A percentile compares a stretch with the other conserved stretches of the same genome.
These are phyloP conservation scores for Pichia scutulata DNA, from an alignment of 805 yeast genomes.

Conservation along the genomic window DNA sequence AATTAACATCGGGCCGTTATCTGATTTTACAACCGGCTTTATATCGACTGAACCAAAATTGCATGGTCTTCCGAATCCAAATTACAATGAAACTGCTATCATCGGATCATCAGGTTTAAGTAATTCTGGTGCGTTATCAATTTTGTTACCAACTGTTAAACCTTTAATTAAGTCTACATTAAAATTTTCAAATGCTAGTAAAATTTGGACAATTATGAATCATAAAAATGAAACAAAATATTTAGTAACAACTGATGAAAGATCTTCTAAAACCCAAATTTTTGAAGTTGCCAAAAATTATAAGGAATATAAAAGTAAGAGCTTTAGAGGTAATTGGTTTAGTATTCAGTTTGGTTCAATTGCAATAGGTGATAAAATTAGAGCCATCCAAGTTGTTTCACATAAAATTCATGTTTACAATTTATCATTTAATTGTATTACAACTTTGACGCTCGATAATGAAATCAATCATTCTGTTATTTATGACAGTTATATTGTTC, in stretches of 20 bases:
- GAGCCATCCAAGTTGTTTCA: constrained; percentile 69
- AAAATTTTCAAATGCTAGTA: constrained; percentile 62
- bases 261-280: constrained; percentile 57
- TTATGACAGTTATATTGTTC: constrained; percentile 53
- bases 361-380: constrained; percentile 31
- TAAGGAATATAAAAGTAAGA: constrained; percentile 51
- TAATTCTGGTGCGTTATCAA: constrained; percentile 44
- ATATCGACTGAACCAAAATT: constrained; percentile 45
- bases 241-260: constrained; percentile 64
- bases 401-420: constrained; percentile 57
- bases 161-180: constrained; percentile 63
- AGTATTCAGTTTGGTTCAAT: constrained; percentile 61
- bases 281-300: constrained; percentile 57
- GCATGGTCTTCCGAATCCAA: constrained; percentile 64
- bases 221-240: constrained; percentile 38
- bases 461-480: constrained; percentile 60
- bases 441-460: constrained; percentile 45
- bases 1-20: constrained; percentile 64
- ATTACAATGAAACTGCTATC: constrained; percentile 55
- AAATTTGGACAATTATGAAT: constrained; percentile 61
- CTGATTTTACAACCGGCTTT: constrained; percentile 59
- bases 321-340: constrained; percentile 52
- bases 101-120: constrained; percentile 65
- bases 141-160: constrained; percentile 59
- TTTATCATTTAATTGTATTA: constrained; percentile 46